Evolutionary conservation across 2,329 filamentous ascomycete species (phyloP), one percentile per base, ranked within the genome.

Genomic region (Colletotrichum agaves): DNA sequence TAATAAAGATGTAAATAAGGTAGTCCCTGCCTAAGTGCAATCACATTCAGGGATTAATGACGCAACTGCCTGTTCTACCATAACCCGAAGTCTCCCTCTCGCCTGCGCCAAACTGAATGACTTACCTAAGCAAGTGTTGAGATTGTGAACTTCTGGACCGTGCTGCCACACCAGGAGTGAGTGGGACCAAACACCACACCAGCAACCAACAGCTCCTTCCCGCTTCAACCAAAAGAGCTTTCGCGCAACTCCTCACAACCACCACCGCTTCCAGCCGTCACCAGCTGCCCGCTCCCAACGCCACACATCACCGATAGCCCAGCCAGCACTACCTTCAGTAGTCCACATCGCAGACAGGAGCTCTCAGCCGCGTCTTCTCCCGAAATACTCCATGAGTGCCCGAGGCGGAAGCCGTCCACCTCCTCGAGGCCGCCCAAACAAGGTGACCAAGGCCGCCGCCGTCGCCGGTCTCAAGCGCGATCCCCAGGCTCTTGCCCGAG

Each of bases 391-490:
- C 52, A 71, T 69, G 69, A 66, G 63, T 64, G 68, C 60, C 52
- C 53, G 69, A 69, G 71, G 70, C 69, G 66, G 63, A 67, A 69
- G 66, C 62, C 62, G 66, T 61, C 66, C 79, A 53, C 69, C 73
- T 66, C 69, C 73, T 66, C 80, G 80, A 62, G 78, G 74, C 70
- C 80, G 80, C 60, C 77, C 77, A 39, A 79, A 74, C 75, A 84
- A 82, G 74, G 81, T 84, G 72, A 79, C 78, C 59, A 85, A 84
- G 74, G 74, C 78, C 46, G 70, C 71, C 52, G 66, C 72, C n/a
- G 23, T 31, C 27, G 63, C 56, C 27, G 64, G 64, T 31, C 31
- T 64, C 53, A 67, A 67, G 53, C 46, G 60, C 19, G 64, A 63
- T 37, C 19, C 64, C n/a, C 60, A 58, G 27, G 59, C 52, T 31